Conservation (phyloP, 176 grass and related monocot genomes). For the Alloteropsis semialata region DNA sequence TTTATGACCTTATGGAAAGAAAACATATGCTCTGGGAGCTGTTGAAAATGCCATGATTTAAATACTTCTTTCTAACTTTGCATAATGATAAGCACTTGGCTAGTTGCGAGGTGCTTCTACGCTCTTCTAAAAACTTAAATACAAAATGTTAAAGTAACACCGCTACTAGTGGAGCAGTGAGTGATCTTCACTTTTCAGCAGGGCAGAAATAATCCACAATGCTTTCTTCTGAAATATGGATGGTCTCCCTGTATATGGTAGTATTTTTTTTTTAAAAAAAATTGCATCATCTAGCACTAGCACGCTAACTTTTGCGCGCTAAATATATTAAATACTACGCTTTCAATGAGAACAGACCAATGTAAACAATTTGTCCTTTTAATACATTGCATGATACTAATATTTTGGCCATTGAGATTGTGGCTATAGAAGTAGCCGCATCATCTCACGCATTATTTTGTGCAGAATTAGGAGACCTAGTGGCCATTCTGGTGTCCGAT, state of each 20-base stretch:
- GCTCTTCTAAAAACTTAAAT: neutral
- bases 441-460: slow-evolving; percentile 23
- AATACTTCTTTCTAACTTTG: neutral
- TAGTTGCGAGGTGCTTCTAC: neutral
- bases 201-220: neutral
- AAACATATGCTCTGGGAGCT: neutral
- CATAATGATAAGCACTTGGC: neutral
- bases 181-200: neutral
- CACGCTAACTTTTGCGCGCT: neutral
- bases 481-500: slow-evolving; percentile 22
- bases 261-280: neutral
- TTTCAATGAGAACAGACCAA: neutral
- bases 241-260: no score
- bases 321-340: neutral
- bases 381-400: no score
- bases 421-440: slow-evolving; percentile 31
- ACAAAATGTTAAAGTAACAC: neutral
- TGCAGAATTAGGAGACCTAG: neutral
- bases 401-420: slow-evolving; percentile 14
- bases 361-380: no score
- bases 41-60: slow-evolving; percentile 5
- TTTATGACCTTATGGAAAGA: neutral
- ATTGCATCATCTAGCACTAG: neutral
- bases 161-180: neutral
- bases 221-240: no score